phyloP scores from a whole-genome alignment of 106 monocot species.

The Posidonia australis region DNA sequence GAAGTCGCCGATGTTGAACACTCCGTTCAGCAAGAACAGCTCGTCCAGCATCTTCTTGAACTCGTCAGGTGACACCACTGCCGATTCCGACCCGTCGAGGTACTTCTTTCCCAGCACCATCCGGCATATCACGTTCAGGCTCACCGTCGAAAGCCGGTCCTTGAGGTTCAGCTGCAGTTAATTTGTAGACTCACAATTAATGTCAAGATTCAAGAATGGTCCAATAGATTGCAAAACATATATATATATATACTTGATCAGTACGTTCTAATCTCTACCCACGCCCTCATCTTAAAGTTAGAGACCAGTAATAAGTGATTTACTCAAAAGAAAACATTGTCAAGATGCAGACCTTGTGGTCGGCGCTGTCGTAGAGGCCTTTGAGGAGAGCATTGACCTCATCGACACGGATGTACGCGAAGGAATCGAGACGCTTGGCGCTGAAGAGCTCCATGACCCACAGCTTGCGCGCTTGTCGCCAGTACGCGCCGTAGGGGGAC shows the following conservation, averaged over 20 bases:
- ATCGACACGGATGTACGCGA: slow-evolving; percentile 26
- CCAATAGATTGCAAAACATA: no score
- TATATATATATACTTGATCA: background rate
- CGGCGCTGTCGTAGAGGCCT: slow-evolving; percentile 9
- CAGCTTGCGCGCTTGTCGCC: slow-evolving; percentile 24
- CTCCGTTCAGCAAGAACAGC: slow-evolving; percentile 63
- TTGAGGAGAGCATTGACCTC: slow-evolving; percentile 28
- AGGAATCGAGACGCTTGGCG: slow-evolving; percentile 16
- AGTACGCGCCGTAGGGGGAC: slow-evolving; percentile 24
- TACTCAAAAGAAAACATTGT: background rate
- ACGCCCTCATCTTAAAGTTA: no score
- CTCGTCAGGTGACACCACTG: slow-evolving; percentile 41
- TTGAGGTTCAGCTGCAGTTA: slow-evolving; percentile 8
- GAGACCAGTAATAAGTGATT: background rate
- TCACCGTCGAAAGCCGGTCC: slow-evolving; percentile 45
- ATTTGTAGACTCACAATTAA: no score
- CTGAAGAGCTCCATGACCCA: slow-evolving; percentile 29
- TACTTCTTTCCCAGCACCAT: slow-evolving; percentile 75
- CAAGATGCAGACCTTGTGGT: background rate
- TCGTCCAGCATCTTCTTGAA: slow-evolving; percentile 83
- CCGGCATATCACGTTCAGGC: slow-evolving; percentile 50
- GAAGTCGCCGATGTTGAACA: slow-evolving; percentile 47
- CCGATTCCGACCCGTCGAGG: slow-evolving; percentile 15
- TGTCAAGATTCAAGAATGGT: no score
- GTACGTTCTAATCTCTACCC: background rate